Evolutionary conservation across 2,329 filamentous ascomycete genomes (phyloP).

Genomic region (Beauveria bassiana): DNA sequence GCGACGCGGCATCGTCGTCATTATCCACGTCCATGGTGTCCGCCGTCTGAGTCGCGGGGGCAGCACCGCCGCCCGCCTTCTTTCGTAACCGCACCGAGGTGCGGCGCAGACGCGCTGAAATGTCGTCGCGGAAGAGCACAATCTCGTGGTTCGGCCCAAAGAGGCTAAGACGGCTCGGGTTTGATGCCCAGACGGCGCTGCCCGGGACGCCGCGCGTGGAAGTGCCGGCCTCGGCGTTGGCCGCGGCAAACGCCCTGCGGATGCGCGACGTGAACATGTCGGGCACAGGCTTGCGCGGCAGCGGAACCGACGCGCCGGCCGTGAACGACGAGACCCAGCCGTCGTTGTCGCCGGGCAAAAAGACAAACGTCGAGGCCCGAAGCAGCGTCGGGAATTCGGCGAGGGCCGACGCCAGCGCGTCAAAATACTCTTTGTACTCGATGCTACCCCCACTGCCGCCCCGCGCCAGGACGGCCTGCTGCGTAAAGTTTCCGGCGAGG

Average conservation of each 20-base stretch:
- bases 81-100: slow-evolving; percentile 63
- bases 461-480: slow-evolving; percentile 56
- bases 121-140: slow-evolving; percentile 79
- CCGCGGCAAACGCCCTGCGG: slow-evolving; percentile 68
- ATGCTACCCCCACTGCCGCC: slow-evolving; percentile 74
- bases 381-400: slow-evolving; percentile 78
- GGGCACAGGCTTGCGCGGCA: slow-evolving; percentile 68
- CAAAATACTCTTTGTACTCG: slow-evolving; percentile 95
- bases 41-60: slow-evolving; percentile 19
- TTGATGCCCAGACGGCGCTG: slow-evolving; percentile 77
- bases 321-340: slow-evolving; percentile 89
- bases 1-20: neutral
- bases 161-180: slow-evolving; percentile 72
- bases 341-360: slow-evolving; percentile 94
- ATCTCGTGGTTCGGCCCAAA: slow-evolving; percentile 88
- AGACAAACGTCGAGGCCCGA: slow-evolving; percentile 74
- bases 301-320: slow-evolving; percentile 60
- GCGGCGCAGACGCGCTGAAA: slow-evolving; percentile 70
- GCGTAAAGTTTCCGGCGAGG: slow-evolving; percentile 76
- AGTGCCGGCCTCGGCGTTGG: slow-evolving; percentile 56
- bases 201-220: slow-evolving; percentile 29
- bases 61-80: slow-evolving; percentile 17
- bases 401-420: slow-evolving; percentile 73
- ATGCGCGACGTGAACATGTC: slow-evolving; percentile 86
- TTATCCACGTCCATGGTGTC: slow-evolving; percentile 35